Percentiles rank a stretch among this genome's conserved stretches.
Evolutionary conservation across 805 yeast species (phyloP).

Genomic region (Scheffersomyces ergatensis): DNA sequence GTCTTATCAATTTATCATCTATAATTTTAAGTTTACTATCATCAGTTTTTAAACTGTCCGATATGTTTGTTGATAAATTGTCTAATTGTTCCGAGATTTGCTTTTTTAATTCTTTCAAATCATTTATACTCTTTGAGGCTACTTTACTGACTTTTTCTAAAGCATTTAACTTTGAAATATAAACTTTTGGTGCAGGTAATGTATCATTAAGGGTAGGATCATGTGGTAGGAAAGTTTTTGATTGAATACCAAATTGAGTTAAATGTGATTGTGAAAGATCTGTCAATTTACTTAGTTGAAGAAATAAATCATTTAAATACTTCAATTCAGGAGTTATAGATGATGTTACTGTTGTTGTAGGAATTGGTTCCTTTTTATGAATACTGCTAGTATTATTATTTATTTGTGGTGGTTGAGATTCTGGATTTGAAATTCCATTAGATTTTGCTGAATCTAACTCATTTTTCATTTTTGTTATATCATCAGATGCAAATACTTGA

Average conservation of each 20-base stretch:
- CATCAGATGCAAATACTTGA: conserved; percentile 33
- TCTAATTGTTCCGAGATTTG: conserved; percentile 24
- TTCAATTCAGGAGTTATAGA: conserved; percentile 27
- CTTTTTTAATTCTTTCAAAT: conserved; percentile 24
- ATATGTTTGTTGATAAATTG: conserved; percentile 10
- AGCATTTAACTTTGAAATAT: conserved; percentile 36
- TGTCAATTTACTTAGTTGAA: conserved; percentile 22
- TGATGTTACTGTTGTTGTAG: neutral
- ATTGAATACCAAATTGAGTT: conserved; percentile 36
- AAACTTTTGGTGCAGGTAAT: conserved; percentile 36
- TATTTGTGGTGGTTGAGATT: neutral
- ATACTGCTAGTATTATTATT: neutral
- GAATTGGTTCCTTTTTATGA: neutral
- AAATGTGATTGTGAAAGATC: conserved; percentile 31
- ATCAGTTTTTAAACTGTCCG: conserved; percentile 28
- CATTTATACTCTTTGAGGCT: conserved; percentile 28
- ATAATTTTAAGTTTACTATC: conserved; percentile 29
- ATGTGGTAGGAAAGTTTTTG: conserved; percentile 33
- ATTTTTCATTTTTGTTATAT: conserved; percentile 24
- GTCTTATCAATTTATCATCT: conserved; percentile 21
- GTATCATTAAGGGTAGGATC: conserved; percentile 33
- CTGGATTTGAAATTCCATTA: conserved; percentile 5
- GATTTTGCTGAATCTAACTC: conserved; percentile 19
- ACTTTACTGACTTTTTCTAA: conserved; percentile 36
- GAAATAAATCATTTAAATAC: conserved; percentile 28